These are phyloP conservation scores for Dipteronia sinensis DNA, from an alignment of 345 rosid species.

Conservation along the genomic window DNA sequence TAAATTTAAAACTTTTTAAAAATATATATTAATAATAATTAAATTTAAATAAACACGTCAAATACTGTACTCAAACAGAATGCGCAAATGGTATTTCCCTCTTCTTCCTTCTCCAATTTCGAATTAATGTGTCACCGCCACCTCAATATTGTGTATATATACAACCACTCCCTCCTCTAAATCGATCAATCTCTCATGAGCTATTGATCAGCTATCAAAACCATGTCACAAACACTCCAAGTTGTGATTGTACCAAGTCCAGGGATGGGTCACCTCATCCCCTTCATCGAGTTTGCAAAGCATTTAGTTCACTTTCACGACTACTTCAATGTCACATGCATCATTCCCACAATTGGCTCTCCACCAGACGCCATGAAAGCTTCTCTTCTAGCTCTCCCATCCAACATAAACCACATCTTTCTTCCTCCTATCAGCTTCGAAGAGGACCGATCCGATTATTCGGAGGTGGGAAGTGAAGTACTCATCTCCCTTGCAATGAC, in stretches of 20 bases:
- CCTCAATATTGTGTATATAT: too few relatives aligned
- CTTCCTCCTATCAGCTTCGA: conserved; percentile 45
- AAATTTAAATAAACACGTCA: neutral
- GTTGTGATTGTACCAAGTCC: conserved; percentile 36
- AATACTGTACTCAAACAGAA: neutral
- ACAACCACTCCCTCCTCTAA: neutral
- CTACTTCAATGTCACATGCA: conserved; percentile 38
- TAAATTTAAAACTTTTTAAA: too few relatives aligned
- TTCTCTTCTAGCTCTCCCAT: conserved; percentile 38
- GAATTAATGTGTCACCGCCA: too few relatives aligned
- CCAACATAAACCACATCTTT: conserved; percentile 29
- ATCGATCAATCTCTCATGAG: neutral
- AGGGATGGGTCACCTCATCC: conserved; percentile 59
- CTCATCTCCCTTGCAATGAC: conserved; percentile 15
- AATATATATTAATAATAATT: too few relatives aligned
- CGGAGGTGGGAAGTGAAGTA: conserved; percentile 28
- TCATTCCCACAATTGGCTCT: conserved; percentile 35
- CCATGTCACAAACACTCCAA: neutral
- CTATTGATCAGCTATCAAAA: neutral
- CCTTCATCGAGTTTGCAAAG: conserved; percentile 45
- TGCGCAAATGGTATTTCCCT: too few relatives aligned
- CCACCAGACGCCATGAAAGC: conserved; percentile 32
- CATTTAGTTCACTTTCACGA: conserved; percentile 31
- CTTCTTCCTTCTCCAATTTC: too few relatives aligned
- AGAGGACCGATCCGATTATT: conserved; percentile 27